These are phyloP conservation scores for Fusarium sp. DNA, from an alignment of 2,329 filamentous ascomycete genomes.

Conservation along the genomic window DNA sequence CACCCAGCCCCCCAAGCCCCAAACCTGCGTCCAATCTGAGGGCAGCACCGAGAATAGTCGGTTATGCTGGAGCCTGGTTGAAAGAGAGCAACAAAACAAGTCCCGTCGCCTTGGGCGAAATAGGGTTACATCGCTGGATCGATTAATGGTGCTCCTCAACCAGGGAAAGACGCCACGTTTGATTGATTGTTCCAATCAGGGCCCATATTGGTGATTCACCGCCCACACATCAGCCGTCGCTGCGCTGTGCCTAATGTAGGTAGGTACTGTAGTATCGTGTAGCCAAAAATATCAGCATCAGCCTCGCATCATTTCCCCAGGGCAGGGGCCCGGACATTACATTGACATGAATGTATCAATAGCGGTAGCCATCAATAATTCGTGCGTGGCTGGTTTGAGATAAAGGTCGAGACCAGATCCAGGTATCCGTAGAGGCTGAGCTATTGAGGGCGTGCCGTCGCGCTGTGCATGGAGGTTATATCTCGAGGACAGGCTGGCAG, in stretches of 20 bases:
- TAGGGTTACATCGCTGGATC: conserved; percentile 41
- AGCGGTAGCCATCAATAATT: conserved; percentile 12
- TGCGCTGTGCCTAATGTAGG: background rate
- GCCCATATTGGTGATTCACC: conserved; percentile 14
- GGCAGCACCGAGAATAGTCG: conserved; percentile 26
- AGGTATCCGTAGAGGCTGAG: conserved; percentile 11
- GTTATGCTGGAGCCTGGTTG: conserved; percentile 16
- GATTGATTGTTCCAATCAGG: conserved; percentile 36
- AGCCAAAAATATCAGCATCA: conserved; percentile 41
- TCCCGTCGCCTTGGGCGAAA: conserved; percentile 21
- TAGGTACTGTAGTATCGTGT: conserved; percentile 6
- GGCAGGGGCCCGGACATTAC: conserved; percentile 40
- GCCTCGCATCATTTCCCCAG: conserved; percentile 38
- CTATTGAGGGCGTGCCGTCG: conserved; percentile 28
- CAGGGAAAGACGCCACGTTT: conserved; percentile 25
- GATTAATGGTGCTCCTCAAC: conserved; percentile 17
- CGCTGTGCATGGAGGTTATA: conserved; percentile 16
- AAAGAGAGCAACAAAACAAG: conserved; percentile 25
- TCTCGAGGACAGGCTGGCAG: conserved; percentile 1
- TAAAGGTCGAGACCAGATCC: conserved; percentile 23
- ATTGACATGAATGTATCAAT: conserved; percentile 10
- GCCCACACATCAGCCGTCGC: conserved; percentile 21
- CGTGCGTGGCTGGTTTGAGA: conserved; percentile 16
- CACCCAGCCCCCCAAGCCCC: background rate
- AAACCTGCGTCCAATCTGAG: background rate